Base-by-base conservation (phyloP, 345 rosid species). In the Psidium guajava region DNA sequence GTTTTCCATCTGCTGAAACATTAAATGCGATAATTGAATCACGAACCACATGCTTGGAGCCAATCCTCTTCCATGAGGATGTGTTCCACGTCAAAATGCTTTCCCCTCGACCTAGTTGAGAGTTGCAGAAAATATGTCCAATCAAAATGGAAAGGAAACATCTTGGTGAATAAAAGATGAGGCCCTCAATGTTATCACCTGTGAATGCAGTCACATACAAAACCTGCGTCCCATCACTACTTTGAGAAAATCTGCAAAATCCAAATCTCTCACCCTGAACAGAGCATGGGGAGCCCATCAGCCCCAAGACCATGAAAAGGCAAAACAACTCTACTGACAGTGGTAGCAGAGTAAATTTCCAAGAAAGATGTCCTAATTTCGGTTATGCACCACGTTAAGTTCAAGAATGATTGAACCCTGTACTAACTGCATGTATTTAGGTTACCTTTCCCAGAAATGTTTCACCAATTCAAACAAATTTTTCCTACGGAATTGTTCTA, bases 1-100 rank as follows among this genome's bases (percentile, higher is more conserved):
- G 90, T 85, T 91, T 94, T 82, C 99, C 98, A 86, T 96, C 96
- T 58, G 92, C 86, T 83, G 98, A 98, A 89, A 96, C 93, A 93
- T 92, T 90, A 87, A 98, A 93, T 18, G 98, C 93, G 40, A 94
- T 83, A 86, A 95, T 86, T 47, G 95, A 75, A 53, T 92, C 93
- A 6, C 93, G 91, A 61, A 85, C 91, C n/a, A 94, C 89, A 86
- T 61, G 92, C 88, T 91, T 96, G 80, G 98, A 87, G 83, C 89
- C 52, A 3, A 82, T 90, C 86, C 96, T 95, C 86, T 64, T 91
- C 98, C 98, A 95, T 1, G 91, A 83, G 86, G 91, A 89, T 88
- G 98, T 89, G 87, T 92, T 91, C 93, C 97, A 96, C 69, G 93
- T 92, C 89, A 93, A 75, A 84, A 98, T 89, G 89, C 93, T 95